Base-by-base conservation (phyloP, 129 eudicot species). In the Erigeron canadensis region DNA sequence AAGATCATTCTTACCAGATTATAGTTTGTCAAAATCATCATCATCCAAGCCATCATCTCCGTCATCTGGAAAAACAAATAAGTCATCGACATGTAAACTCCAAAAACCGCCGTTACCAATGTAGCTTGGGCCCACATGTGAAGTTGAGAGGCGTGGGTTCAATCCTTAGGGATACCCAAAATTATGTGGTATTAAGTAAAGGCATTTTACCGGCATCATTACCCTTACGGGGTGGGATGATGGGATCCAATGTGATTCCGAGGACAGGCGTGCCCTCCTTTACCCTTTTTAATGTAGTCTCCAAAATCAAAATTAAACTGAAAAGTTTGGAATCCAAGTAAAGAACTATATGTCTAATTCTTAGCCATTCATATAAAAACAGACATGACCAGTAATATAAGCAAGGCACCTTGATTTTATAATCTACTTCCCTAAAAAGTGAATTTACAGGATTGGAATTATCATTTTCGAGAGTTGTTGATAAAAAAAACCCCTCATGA, bases 11-110 rank as follows among this genome's bases (percentile, higher is more conserved):
- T 80, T 80, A 89, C 96, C 87, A 13, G 76, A 71, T 80, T 83
- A 84, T 71, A 89, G 80, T 75, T 89, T 89, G 88, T 89, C 97
- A 81, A 94, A 89, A 84, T 94, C 98, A 81, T 94, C 98, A 63
- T 89, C 97, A 75, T 78, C 82, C 67, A 84, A 84, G 64, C 77
- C 96, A 45, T 86, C 96, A 60, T 89, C 88, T 18, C 87, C 84
- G 60, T 85, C 98, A 71, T 93, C 98, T 93, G 84, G 73, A 61
- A 79, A 70, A 76, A 55, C 70, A 51, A 59, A 73, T 19, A 65
- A 66, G 43, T 16, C 40, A 64, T 70, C 65, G 66, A 10, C 17
- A 50, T 42, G 63, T 22, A 41, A 16, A 69, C 61, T 58, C 75
- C 50, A 13, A 23, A 42, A 23, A 45, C 23, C 55, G 38, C 65